Evolutionary conservation across 2,329 filamentous ascomycete genomes (phyloP).

Genomic region (Scedosporium boydii): DNA sequence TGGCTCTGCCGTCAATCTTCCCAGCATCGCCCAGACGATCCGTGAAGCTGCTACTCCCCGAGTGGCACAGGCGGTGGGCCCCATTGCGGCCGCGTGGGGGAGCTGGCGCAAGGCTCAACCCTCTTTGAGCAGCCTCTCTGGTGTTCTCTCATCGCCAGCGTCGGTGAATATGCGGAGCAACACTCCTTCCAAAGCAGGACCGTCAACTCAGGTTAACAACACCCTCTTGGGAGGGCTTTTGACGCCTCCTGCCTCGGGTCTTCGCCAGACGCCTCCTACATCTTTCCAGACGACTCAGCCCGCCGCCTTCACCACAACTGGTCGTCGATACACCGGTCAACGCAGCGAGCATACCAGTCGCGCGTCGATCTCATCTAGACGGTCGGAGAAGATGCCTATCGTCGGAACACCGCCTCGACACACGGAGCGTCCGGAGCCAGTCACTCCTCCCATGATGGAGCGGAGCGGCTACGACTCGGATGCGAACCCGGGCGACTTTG

Average conservation of each 20-base stretch:
- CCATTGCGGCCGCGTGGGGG: slow-evolving; percentile 82
- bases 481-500: slow-evolving; percentile 48
- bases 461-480: slow-evolving; percentile 51
- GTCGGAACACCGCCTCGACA: slow-evolving; percentile 33
- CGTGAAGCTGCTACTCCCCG: slow-evolving; percentile 71
- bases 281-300: slow-evolving; percentile 36
- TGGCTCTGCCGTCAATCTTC: slow-evolving; percentile 56
- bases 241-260: slow-evolving; percentile 74
- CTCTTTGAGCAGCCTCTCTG: slow-evolving; percentile 37
- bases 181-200: slow-evolving; percentile 52
- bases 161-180: slow-evolving; percentile 25
- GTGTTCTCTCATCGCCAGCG: slow-evolving; percentile 33
- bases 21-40: slow-evolving; percentile 68
- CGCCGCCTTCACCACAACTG: slow-evolving; percentile 52
- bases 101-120: slow-evolving; percentile 73
- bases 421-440: slow-evolving; percentile 29
- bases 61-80: slow-evolving; percentile 71
- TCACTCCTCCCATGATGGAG: slow-evolving; percentile 55
- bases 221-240: slow-evolving; percentile 68
- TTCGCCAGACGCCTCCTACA: slow-evolving; percentile 50
- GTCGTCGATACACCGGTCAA: slow-evolving; percentile 41
- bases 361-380: slow-evolving; percentile 23
- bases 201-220: slow-evolving; percentile 29
- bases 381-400: slow-evolving; percentile 29
- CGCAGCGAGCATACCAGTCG: slow-evolving; percentile 15